A percentile compares a stretch with the other conserved stretches of the same genome.
Evolutionary conservation across 208 protist genomes (phyloP).

Genomic region (Leishmania mexicana): DNA sequence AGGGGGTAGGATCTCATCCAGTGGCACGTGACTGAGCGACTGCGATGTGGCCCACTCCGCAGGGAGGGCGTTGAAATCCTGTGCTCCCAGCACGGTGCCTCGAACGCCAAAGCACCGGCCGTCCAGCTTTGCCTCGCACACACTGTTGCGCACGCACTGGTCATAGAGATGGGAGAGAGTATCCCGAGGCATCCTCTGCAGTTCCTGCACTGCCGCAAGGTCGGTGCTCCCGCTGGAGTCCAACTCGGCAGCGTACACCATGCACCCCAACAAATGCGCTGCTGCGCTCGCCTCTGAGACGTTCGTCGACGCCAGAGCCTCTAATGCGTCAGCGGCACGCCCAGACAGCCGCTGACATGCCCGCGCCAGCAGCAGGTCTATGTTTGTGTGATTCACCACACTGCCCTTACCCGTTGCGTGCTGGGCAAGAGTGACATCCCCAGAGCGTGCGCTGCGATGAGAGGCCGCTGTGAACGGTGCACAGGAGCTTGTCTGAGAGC

Average conservation of each 20-base stretch:
- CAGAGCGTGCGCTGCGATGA: not conserved
- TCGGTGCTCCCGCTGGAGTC: slow-evolving; percentile 38
- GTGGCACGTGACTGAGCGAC: slow-evolving; percentile 33
- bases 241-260: slow-evolving; percentile 62
- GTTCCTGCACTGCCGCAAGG: slow-evolving; percentile 35
- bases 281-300: slow-evolving; percentile 42
- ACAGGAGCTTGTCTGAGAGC: not conserved
- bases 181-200: slow-evolving; percentile 37
- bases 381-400: slow-evolving; percentile 44
- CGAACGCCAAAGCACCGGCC: slow-evolving; percentile 25
- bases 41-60: slow-evolving; percentile 46
- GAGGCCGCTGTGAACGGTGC: not conserved
- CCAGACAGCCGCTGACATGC: slow-evolving; percentile 59
- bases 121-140: slow-evolving; percentile 26
- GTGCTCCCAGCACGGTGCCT: slow-evolving; percentile 44
- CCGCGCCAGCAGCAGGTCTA: slow-evolving; percentile 53
- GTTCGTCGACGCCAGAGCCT: slow-evolving; percentile 38
- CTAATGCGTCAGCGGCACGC: slow-evolving; percentile 58
- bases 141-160: slow-evolving; percentile 6
- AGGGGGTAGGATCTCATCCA: slow-evolving; percentile 51
- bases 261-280: slow-evolving; percentile 43
- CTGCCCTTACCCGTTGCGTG: slow-evolving; percentile 6
- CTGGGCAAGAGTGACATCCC: slow-evolving; percentile 1
- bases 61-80: slow-evolving; percentile 67
- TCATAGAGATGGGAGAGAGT: slow-evolving; percentile 32